Evolutionary conservation across 805 yeast species (phyloP).

Genomic region (Metahyphopichia silvanorum): DNA sequence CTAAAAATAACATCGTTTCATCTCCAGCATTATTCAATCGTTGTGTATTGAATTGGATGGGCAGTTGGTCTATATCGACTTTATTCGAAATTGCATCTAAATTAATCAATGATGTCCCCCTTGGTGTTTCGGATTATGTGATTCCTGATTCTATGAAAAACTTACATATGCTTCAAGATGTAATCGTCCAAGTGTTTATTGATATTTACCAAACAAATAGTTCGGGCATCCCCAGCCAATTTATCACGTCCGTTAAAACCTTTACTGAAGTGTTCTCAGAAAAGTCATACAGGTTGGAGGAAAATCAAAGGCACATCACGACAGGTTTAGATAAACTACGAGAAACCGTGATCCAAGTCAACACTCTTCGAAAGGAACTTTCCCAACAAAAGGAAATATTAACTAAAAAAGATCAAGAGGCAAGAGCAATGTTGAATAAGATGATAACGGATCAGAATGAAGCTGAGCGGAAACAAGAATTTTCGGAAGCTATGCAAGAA

Average conservation of each 20-base stretch:
- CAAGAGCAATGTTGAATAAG: slow-evolving; percentile 63
- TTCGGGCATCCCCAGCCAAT: slow-evolving; percentile 50
- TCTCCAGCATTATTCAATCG: slow-evolving; percentile 90
- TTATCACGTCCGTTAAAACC: slow-evolving; percentile 45
- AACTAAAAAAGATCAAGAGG: slow-evolving; percentile 58
- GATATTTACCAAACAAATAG: slow-evolving; percentile 38
- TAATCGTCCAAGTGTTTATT: slow-evolving; percentile 45
- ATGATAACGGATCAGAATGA: slow-evolving; percentile 87
- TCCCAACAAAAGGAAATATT: slow-evolving; percentile 51
- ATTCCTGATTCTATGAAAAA: slow-evolving; percentile 24
- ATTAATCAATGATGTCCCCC: slow-evolving; percentile 44
- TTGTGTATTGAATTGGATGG: slow-evolving; percentile 88
- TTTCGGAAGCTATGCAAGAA: slow-evolving; percentile 71
- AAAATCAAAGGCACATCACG: slow-evolving; percentile 66
- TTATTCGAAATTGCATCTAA: slow-evolving; percentile 48
- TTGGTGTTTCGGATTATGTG: slow-evolving; percentile 45
- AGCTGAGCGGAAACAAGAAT: slow-evolving; percentile 86
- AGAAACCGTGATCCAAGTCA: slow-evolving; percentile 75
- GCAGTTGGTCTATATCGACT: slow-evolving; percentile 65
- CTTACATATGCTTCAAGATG: slow-evolving; percentile 33
- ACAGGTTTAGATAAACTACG: slow-evolving; percentile 71
- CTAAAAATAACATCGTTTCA: slow-evolving; percentile 50
- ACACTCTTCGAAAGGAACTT: slow-evolving; percentile 52
- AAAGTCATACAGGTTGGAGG: slow-evolving; percentile 52
- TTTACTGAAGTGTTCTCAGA: slow-evolving; percentile 41